phyloP scores from a whole-genome alignment of 345 rosid genomes.

The Eucalyptus paniculata region DNA sequence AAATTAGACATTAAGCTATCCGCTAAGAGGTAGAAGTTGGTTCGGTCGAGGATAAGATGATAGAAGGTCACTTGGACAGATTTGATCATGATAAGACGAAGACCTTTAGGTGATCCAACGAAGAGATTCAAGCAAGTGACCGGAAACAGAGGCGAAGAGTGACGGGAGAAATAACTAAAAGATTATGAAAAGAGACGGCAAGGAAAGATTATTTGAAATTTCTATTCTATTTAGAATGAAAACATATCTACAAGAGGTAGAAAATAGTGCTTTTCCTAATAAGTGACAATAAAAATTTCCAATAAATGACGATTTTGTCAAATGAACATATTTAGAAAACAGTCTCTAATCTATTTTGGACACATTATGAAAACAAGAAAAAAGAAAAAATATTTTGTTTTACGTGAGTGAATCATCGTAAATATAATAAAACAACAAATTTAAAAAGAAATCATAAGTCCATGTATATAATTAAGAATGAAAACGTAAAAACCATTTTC shows the following conservation, averaged over 20 bases:
- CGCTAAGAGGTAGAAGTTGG: neutral
- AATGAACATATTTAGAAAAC: too few relatives aligned
- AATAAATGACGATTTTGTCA: neutral
- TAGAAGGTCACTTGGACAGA: neutral
- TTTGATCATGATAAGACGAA: neutral
- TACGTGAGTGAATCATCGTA: neutral
- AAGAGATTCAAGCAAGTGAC: neutral
- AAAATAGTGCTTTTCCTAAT: neutral
- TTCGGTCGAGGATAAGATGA: neutral
- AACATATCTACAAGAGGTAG: neutral
- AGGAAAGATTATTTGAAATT: too few relatives aligned
- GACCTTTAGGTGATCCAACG: neutral
- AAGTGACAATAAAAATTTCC: neutral
- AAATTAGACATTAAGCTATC: too few relatives aligned
- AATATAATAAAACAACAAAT: neutral
- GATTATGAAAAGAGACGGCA: neutral
- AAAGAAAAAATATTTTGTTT: too few relatives aligned
- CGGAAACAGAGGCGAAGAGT: neutral
- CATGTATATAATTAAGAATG: neutral
- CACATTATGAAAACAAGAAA: neutral
- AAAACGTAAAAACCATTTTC: neutral
- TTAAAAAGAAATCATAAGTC: neutral
- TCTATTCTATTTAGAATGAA: neutral
- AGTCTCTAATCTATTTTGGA: neutral
- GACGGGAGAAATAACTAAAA: neutral